phyloP scores from a whole-genome alignment of 1,284 basidiomycete species.

The Somion occarium region DNA sequence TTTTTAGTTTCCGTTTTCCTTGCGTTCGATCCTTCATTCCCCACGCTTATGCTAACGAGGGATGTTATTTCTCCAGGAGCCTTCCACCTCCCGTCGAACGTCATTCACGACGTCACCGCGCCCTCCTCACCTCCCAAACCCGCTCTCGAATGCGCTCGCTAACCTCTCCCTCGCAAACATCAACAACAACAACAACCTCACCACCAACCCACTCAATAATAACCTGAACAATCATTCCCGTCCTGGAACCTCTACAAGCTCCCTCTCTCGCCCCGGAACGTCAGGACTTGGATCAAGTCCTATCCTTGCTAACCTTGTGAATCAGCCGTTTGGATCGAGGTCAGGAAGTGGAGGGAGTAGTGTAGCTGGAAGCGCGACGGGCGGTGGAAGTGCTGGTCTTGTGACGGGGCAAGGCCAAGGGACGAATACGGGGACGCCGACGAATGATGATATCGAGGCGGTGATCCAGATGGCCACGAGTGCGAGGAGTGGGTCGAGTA shows the following conservation, averaged over 20 bases:
- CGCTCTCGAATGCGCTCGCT: not conserved
- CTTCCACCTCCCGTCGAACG: not conserved
- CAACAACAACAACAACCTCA: not conserved
- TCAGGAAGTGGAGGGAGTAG: not conserved
- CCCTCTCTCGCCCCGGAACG: not conserved
- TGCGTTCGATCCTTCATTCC: too few species aligned
- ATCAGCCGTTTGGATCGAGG: not conserved
- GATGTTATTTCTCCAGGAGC: too few species aligned
- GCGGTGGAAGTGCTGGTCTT: not conserved
- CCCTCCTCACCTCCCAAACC: not conserved
- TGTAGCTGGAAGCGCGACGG: not conserved
- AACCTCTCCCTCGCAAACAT: not conserved
- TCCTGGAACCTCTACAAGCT: not conserved
- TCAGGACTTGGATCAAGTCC: not conserved
- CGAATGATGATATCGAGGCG: conserved; percentile 77
- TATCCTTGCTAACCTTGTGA: not conserved
- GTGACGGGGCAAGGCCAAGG: not conserved
- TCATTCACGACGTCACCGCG: not conserved
- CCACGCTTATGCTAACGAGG: too few species aligned
- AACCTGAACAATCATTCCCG: not conserved
- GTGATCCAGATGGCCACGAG: conserved; percentile 71
- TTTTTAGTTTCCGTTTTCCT: too few species aligned
- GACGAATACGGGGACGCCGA: conserved; percentile 26
- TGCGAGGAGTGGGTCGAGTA: conserved; percentile 33
- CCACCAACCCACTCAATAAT: not conserved